phyloP scores from a whole-genome alignment of 306 rosid genomes.

The Lathyrus aphaca region DNA sequence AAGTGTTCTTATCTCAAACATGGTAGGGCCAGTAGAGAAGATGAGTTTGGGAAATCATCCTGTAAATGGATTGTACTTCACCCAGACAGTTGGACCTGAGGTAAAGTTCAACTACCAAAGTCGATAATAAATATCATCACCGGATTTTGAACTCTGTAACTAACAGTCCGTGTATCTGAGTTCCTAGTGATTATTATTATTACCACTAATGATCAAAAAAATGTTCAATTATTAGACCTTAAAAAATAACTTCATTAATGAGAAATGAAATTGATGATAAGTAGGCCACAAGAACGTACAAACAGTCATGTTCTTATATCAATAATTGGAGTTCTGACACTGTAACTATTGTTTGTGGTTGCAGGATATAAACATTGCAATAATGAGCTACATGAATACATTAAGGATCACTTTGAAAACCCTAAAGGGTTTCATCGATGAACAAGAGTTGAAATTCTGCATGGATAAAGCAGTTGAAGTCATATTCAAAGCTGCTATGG shows the following conservation, averaged over 20 bases:
- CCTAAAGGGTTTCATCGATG: slow-evolving; percentile 50
- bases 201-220: too few species aligned
- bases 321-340: too few species aligned
- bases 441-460: slow-evolving; percentile 44
- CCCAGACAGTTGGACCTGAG: slow-evolving; percentile 49
- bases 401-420: slow-evolving; percentile 46
- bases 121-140: too few species aligned
- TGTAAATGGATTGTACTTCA: slow-evolving; percentile 50
- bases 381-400: slow-evolving; percentile 55
- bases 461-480: slow-evolving; percentile 53
- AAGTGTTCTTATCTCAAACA: slow-evolving; percentile 48
- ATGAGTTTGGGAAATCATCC: slow-evolving; percentile 55
- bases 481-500: slow-evolving; percentile 46
- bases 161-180: too few species aligned
- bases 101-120: too few species aligned
- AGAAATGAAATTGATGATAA: too few species aligned
- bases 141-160: too few species aligned
- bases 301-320: too few species aligned
- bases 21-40: slow-evolving; percentile 57
- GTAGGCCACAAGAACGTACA: too few species aligned
- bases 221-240: too few species aligned
- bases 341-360: too few species aligned
- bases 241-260: too few species aligned
- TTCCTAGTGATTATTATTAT: neutral
- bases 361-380: slow-evolving; percentile 51